phyloP scores from a whole-genome alignment of 2,329 filamentous ascomycete genomes.

The Venturia pyrina region DNA sequence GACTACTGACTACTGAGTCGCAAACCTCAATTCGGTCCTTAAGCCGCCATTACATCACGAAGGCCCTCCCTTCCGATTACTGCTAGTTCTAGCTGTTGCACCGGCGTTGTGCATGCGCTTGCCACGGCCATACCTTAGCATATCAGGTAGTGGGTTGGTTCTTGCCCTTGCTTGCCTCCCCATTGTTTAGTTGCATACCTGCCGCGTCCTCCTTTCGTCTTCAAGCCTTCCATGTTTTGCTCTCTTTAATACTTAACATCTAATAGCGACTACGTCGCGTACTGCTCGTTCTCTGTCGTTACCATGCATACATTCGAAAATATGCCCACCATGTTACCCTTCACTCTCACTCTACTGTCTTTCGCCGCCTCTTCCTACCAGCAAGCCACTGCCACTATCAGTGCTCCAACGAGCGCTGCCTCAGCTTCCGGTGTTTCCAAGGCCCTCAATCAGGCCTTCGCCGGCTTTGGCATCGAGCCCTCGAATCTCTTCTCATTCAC shows the following conservation, averaged over 20 bases:
- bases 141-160: not conserved
- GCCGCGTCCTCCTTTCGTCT: not conserved
- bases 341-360: constrained; percentile 1
- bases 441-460: constrained; percentile 1
- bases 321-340: not conserved
- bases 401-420: not conserved
- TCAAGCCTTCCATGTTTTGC: not conserved
- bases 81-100: no score
- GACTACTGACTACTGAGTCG: no score
- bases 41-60: constrained; percentile 2
- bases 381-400: not conserved
- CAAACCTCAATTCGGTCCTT: not conserved
- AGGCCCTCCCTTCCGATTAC: no score
- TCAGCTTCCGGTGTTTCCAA: constrained; percentile 1
- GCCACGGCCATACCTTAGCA: not conserved
- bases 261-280: not conserved
- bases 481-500: constrained; percentile 44
- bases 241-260: not conserved
- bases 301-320: not conserved
- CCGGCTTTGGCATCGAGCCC: constrained; percentile 43
- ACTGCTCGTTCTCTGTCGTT: not conserved
- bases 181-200: not conserved
- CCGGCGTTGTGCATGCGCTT: no score
- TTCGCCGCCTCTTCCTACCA: not conserved
- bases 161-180: not conserved